Base-by-base conservation (phyloP, 225 moss, liverwort and hornwort species). In the Climacium dendroides region DNA sequence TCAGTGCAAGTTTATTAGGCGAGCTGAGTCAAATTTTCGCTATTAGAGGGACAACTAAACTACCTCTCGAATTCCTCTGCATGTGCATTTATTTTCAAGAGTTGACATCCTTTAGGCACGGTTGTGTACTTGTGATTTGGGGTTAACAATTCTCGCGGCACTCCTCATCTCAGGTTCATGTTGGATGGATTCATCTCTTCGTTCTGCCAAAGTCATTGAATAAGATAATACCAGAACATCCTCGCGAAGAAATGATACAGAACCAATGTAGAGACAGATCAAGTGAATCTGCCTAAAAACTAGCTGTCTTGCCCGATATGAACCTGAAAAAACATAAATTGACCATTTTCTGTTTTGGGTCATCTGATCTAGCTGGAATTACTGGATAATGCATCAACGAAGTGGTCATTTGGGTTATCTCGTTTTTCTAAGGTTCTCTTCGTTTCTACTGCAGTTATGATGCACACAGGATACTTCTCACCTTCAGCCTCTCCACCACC, bases 381-480 rank as follows among this genome's bases (percentile, higher is more conserved):
- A 62, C 50, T 90, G 64, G 72, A 86, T 35, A 58, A 73, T 86
- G 48, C 79, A 70, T 75, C 47, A 53, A 30, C 62, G 25, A 72
- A 41, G 72, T 85, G 58, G 28, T 41, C 55, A 81, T 64, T 64
- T 80, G 55, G 64, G 64, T 72, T 84, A 62, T 85, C 29, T 47
- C 79, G 64, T 81, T 84, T 70, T 66, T 89, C 85, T 89, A 81
- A 89, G 52, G 43, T 53, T 80, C 43, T 77, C 47, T 74, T 83
- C 57, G 79, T 85, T 87, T 71, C 81, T 62, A 64, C 66, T 91
- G 91, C 91, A 93, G 96, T 99, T 90, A 87, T 99, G 75, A 92
- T 99, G 93, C 98, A 99, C 91, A 96, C 97, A 24, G 98, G 98
- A 77, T 97, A 95, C 91, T 99, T 97, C 82, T 92, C 97, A 78